Conservation (phyloP, 2,329 filamentous ascomycete species). For the Microdochium bolleyi region DNA sequence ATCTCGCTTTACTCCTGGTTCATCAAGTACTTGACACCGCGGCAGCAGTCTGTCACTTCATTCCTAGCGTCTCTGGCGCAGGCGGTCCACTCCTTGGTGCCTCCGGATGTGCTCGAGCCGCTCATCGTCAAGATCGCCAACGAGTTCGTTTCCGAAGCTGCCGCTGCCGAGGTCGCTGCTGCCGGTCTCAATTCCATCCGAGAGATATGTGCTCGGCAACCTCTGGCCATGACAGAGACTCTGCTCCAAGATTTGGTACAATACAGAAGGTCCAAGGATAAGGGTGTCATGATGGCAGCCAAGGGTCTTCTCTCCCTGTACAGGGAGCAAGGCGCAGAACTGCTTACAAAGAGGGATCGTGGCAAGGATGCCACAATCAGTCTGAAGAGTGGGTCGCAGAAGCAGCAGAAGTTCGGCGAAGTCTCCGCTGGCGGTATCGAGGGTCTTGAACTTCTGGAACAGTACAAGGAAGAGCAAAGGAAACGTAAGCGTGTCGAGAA, state of each 20-base stretch:
- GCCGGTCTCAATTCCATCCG: constrained; percentile 92
- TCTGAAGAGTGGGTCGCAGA: constrained; percentile 65
- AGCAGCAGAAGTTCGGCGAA: constrained; percentile 75
- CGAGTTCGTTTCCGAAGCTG: constrained; percentile 94
- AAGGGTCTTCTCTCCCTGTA: constrained; percentile 87
- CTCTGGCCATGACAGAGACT: constrained; percentile 92
- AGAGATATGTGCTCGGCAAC: constrained; percentile 87
- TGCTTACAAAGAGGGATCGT: constrained; percentile 82
- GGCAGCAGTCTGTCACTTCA: constrained; percentile 83
- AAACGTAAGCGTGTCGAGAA: constrained; percentile 63
- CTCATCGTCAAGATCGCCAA: constrained; percentile 93
- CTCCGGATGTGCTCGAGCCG: constrained; percentile 86
- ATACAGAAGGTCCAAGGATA: constrained; percentile 96
- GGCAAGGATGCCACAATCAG: constrained; percentile 87
- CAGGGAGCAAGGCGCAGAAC: constrained; percentile 80
- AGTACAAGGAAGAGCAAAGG: constrained; percentile 89
- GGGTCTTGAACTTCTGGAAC: constrained; percentile 81
- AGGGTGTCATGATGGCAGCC: constrained; percentile 98
- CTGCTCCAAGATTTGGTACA: constrained; percentile 92
- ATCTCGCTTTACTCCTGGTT: constrained; percentile 95
- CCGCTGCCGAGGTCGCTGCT: constrained; percentile 81
- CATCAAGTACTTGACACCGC: constrained; percentile 81
- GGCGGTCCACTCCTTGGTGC: constrained; percentile 82
- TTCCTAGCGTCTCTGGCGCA: constrained; percentile 91
- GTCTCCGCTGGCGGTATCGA: constrained; percentile 76